These are phyloP conservation scores for Malus hybrid DNA, from an alignment of 331 rosid genomes.

Conservation along the genomic window DNA sequence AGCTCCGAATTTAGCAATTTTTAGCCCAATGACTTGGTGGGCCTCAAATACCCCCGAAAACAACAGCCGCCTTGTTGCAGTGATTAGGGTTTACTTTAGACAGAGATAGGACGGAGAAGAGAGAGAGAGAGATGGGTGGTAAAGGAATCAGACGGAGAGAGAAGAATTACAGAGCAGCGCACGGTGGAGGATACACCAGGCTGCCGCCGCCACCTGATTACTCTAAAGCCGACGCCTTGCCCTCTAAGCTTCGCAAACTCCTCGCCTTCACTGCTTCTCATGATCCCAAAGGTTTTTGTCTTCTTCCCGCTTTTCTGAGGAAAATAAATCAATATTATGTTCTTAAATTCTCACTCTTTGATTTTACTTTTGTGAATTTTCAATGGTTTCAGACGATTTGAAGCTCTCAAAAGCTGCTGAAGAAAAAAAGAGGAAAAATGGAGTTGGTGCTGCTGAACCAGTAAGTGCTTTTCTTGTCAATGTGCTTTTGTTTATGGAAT, in stretches of 20 bases:
- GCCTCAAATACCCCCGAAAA: not conserved
- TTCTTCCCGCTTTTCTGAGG: not conserved
- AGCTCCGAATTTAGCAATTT: not conserved
- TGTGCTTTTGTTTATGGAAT: not conserved
- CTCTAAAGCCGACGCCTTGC: conserved; percentile 52
- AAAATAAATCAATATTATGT: not conserved
- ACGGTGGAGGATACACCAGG: conserved; percentile 60
- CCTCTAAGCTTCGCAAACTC: conserved; percentile 67
- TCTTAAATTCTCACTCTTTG: not conserved
- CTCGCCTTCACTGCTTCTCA: conserved; percentile 43
- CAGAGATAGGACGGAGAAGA: not conserved
- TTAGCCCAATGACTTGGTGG: not conserved
- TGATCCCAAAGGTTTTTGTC: conserved; percentile 27
- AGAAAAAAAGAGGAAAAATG: conserved; percentile 21
- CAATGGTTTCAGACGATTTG: conserved; percentile 32
- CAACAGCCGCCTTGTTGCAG: not conserved
- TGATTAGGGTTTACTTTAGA: conserved; percentile 7
- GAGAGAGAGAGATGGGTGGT: conserved; percentile 51
- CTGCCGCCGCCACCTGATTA: conserved; percentile 49
- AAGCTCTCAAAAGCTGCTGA: conserved; percentile 15
- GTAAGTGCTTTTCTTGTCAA: conserved; percentile 17
- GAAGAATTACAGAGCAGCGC: conserved; percentile 77
- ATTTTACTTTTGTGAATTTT: not conserved
- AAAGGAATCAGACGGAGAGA: conserved; percentile 73
- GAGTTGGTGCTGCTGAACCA: conserved; percentile 15